Conservation (phyloP, 1,284 basidiomycete species). For the Peniophora sp. region DNA sequence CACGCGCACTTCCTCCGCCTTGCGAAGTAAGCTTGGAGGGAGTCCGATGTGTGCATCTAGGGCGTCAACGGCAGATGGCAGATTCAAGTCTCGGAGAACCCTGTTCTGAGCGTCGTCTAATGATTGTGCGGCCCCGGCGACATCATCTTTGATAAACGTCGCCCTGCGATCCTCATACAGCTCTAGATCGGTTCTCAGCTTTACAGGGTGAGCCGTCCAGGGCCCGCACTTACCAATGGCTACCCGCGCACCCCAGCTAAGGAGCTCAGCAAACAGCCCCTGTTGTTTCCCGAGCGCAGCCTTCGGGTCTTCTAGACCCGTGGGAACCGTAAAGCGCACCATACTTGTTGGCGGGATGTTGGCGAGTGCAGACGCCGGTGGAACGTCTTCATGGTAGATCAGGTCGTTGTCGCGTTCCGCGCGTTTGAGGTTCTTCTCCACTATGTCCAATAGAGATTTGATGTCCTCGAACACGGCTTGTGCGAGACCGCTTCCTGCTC, state of each 20-base stretch:
- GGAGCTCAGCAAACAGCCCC: constrained; percentile 70
- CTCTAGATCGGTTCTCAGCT: constrained; percentile 2
- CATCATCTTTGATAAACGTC: constrained; percentile 62
- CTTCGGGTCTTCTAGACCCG: constrained; percentile 58
- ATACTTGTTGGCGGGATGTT: constrained; percentile 63
- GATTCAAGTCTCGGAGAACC: constrained; percentile 63
- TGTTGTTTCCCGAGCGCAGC: constrained; percentile 38
- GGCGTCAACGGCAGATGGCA: constrained; percentile 85
- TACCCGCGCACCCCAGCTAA: constrained; percentile 83
- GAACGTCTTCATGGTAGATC: constrained; percentile 90
- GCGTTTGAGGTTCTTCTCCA: constrained; percentile 64
- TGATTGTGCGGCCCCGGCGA: constrained; percentile 56
- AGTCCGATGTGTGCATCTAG: constrained; percentile 82
- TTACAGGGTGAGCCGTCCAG: neutral
- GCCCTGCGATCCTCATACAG: constrained; percentile 82
- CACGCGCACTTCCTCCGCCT: constrained; percentile 78
- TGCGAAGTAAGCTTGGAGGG: constrained; percentile 81
- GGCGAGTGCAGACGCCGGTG: constrained; percentile 62
- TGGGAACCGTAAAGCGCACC: constrained; percentile 56
- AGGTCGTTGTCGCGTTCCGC: constrained; percentile 92
- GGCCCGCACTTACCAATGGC: constrained; percentile 65
- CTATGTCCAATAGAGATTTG: constrained; percentile 62
- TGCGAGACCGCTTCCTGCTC: constrained; percentile 40
- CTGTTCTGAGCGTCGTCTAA: constrained; percentile 60
- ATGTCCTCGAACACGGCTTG: constrained; percentile 67